Base-by-base conservation (phyloP, 2,329 filamentous ascomycete genomes). In the Cladobotryum mycophilum region DNA sequence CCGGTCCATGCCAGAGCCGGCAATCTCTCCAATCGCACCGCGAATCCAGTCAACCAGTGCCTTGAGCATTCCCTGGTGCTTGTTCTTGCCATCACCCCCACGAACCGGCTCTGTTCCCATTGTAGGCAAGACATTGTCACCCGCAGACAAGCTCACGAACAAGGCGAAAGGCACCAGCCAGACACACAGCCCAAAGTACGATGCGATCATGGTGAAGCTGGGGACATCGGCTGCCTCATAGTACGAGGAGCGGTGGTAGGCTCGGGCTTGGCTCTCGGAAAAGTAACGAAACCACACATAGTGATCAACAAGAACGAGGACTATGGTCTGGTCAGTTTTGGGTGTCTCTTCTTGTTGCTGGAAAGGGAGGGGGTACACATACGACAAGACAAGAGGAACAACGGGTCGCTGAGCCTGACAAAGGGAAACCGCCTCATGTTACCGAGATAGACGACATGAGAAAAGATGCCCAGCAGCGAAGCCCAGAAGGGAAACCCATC, bases 211-310 rank as follows among this genome's bases (percentile, higher is more conserved):
- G 15, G 89, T 91, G 67, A 99, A 99, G 36, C 81, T 85, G 0
- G 93, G 93, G 41, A 89, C 65, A 47, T 82, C 70, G 49, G 75
- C 72, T 52, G 76, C 73, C 56, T 88, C 81, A 64, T 86, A 85
- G 64, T 80, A 77, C 48, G 81, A 79, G 3, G 77, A 74, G 61
- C 79, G 75, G 50, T 77, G 70, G 68, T 84, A 82, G 3, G 82
- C 74, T 48, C 69, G 70, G 44, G 78, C 68, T 56, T 85, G 79
- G 49, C 78, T 75, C 49, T 76, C 70, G 53, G 87, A 92, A 69
- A 99, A 99, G 71, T 97, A 85, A 51, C 81, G 82, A 76, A 99
- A 97, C 92, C 93, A 99, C 46, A 95, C 76, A 70, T 89, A 96
- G 68, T 99, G 93, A 69, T 99, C 96, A 35, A 86, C 61, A 2